phyloP scores from a whole-genome alignment of 2,329 filamentous ascomycete species.

The Furcasterigmium furcatum region DNA sequence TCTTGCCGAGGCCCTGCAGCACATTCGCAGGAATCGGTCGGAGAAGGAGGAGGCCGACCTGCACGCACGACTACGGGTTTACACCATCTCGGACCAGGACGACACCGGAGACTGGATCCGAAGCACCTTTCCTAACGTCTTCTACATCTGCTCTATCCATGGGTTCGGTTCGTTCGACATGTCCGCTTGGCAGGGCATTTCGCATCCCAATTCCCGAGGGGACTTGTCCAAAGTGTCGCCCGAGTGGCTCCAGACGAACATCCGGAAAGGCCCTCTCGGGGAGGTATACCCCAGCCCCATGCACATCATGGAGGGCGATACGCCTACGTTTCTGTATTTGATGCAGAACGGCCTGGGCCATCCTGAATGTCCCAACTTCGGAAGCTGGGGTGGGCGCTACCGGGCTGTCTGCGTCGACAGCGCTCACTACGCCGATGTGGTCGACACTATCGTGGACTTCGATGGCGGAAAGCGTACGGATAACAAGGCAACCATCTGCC shows the following conservation, averaged over 20 bases:
- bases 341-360: conserved; percentile 44
- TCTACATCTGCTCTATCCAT: conserved; percentile 53
- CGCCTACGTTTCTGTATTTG: conserved; percentile 44
- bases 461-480: background rate
- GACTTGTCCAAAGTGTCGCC: conserved; percentile 40
- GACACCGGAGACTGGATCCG: conserved; percentile 55
- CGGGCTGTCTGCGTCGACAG: background rate
- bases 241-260: conserved; percentile 47
- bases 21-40: conserved; percentile 27
- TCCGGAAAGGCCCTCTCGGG: conserved; percentile 45
- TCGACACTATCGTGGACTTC: background rate
- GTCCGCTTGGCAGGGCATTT: conserved; percentile 55
- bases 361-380: conserved; percentile 40
- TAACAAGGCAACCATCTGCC: background rate
- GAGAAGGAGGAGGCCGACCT: conserved; percentile 27
- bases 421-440: conserved; percentile 1
- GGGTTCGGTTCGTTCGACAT: conserved; percentile 51
- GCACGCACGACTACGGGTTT: conserved; percentile 40
- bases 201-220: conserved; percentile 23
- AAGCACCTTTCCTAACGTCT: conserved; percentile 45
- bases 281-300: conserved; percentile 38
- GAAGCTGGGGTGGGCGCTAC: conserved; percentile 48
- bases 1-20: conserved; percentile 42
- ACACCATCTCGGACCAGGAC: conserved; percentile 57
- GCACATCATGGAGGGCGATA: conserved; percentile 50